A percentile compares a stretch with the other conserved stretches of the same genome.
phyloP scores from a whole-genome alignment of 768 basidiomycete genomes.

The Hygrophorus pudorinus region DNA sequence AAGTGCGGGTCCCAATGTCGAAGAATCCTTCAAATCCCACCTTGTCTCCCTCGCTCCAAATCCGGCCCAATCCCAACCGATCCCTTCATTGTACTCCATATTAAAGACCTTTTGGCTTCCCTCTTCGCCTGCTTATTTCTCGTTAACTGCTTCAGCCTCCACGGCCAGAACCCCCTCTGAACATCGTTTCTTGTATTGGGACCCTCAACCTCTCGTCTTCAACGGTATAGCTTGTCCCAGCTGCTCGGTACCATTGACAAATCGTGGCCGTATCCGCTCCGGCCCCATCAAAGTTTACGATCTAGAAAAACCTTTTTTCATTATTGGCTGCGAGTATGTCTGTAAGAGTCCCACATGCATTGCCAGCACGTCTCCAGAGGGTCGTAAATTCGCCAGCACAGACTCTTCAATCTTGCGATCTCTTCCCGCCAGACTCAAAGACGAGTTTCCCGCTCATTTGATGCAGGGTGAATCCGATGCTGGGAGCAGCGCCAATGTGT shows the following conservation, averaged over 20 bases:
- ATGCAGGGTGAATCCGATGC: constrained; percentile 48
- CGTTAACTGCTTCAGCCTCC: constrained; percentile 63
- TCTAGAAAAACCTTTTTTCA: constrained; percentile 69
- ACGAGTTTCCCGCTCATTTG: constrained; percentile 65
- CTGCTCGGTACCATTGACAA: constrained; percentile 49
- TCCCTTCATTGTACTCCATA: constrained; percentile 66
- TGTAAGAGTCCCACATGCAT: constrained; percentile 47
- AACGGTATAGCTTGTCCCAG: constrained; percentile 70
- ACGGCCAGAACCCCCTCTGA: constrained; percentile 60
- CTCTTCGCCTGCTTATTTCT: constrained; percentile 67
- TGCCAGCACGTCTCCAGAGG: constrained; percentile 33
- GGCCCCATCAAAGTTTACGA: constrained; percentile 77
- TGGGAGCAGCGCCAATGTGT: constrained; percentile 48
- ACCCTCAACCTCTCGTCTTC: constrained; percentile 73
- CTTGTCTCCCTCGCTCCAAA: constrained; percentile 53
- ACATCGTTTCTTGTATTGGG: constrained; percentile 81
- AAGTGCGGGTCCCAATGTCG: constrained; percentile 50
- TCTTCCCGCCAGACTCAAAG: constrained; percentile 54
- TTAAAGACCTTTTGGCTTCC: constrained; percentile 82
- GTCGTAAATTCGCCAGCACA: constrained; percentile 61
- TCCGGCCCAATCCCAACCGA: constrained; percentile 35
- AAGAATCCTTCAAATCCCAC: constrained; percentile 74
- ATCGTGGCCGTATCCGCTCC: constrained; percentile 62
- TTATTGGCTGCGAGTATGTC: constrained; percentile 76
- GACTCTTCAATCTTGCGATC: constrained; percentile 64